Percentiles rank a stretch among this genome's conserved stretches.
Conservation (phyloP, 768 basidiomycete genomes). For the Cystofilobasidium ferigula region DNA sequence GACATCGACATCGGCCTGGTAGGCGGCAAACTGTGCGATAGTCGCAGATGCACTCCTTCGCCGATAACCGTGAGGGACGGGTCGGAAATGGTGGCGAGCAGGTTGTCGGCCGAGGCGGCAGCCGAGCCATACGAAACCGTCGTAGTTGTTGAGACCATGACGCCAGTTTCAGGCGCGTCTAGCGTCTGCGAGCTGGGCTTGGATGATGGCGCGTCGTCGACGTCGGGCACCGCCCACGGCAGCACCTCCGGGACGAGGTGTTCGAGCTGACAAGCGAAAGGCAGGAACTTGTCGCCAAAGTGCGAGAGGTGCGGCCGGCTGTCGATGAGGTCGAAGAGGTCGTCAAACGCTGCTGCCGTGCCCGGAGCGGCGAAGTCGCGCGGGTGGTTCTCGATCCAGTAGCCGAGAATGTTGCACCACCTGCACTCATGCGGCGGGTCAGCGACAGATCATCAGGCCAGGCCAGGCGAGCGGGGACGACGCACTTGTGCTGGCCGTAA, state of each 20-base stretch:
- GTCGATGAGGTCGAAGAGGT: slow-evolving; percentile 65
- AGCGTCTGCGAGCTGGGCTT: not conserved
- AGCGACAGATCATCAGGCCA: slow-evolving; percentile 9
- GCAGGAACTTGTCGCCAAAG: slow-evolving; percentile 71
- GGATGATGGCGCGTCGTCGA: slow-evolving; percentile 2
- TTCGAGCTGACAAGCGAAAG: slow-evolving; percentile 43
- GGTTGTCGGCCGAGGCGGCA: not conserved
- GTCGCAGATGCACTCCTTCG: not conserved
- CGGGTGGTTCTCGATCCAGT: slow-evolving; percentile 65
- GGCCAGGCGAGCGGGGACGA: slow-evolving; percentile 4
- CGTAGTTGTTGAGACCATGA: slow-evolving; percentile 4
- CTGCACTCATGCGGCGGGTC: slow-evolving; percentile 39
- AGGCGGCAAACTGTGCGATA: not conserved
- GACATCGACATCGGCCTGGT: not conserved
- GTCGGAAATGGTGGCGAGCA: not conserved
- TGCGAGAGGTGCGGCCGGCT: slow-evolving; percentile 71
- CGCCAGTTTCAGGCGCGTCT: not conserved
- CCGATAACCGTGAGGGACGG: no score
- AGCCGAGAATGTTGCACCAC: slow-evolving; percentile 65
- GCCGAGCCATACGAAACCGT: slow-evolving; percentile 2
- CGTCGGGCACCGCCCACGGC: slow-evolving; percentile 13
- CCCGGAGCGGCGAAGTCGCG: slow-evolving; percentile 69
- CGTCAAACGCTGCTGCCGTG: slow-evolving; percentile 58
- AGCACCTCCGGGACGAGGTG: slow-evolving; percentile 9
- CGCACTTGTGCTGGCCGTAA: slow-evolving; percentile 76